phyloP scores from a whole-genome alignment of 257 asterid genomes.

The Schizonepeta tenuifolia region DNA sequence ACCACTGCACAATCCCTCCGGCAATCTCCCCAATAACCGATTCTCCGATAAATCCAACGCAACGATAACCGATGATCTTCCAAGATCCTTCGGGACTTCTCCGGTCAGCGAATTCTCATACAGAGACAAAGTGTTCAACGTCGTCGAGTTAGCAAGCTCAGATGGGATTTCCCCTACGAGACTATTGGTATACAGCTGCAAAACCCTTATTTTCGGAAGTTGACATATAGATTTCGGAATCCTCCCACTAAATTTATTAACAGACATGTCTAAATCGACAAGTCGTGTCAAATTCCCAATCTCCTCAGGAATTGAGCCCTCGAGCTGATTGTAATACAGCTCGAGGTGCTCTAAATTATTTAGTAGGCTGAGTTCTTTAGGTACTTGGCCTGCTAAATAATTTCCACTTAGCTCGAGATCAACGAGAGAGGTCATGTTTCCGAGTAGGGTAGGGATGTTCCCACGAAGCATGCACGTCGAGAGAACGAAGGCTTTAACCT shows the following conservation, averaged over 20 bases:
- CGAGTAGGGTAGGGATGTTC: conserved; percentile 49
- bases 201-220: conserved; percentile 62
- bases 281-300: conserved; percentile 72
- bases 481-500: conserved; percentile 53
- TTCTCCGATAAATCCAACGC: conserved; percentile 90
- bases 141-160: conserved; percentile 61
- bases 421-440: conserved; percentile 71
- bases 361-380: conserved; percentile 62
- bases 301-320: conserved; percentile 77
- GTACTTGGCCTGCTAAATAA: conserved; percentile 58
- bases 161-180: conserved; percentile 73
- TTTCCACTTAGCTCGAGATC: conserved; percentile 88
- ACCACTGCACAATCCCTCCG: conserved; percentile 65
- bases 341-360: conserved; percentile 67
- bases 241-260: conserved; percentile 57
- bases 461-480: conserved; percentile 69
- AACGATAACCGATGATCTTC: conserved; percentile 53
- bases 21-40: conserved; percentile 65
- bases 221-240: conserved; percentile 70
- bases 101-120: conserved; percentile 75
- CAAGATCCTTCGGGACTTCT: conserved; percentile 67
- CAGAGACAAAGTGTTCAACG: conserved; percentile 65
- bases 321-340: conserved; percentile 76
- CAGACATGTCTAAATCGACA: conserved; percentile 72
- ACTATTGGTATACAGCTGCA: conserved; percentile 78